These are phyloP conservation scores for Niveomyces coronatus DNA, from an alignment of 2,329 filamentous ascomycete genomes.

Conservation along the genomic window DNA sequence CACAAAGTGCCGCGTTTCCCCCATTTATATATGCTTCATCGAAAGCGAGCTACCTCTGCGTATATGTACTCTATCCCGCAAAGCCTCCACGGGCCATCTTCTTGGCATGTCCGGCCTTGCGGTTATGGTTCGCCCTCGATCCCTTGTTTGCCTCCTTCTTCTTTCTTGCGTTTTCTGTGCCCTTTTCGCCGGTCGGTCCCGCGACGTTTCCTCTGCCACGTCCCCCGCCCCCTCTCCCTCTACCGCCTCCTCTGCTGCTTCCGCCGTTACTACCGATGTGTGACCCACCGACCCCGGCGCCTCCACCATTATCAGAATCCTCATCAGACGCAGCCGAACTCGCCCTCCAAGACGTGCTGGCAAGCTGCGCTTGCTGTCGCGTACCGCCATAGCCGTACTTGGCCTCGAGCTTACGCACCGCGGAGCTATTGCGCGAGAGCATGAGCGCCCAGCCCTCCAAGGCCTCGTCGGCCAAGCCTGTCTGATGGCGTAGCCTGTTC, in stretches of 20 bases:
- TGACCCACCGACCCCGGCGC: conserved; percentile 26
- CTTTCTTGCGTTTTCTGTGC: conserved; percentile 60
- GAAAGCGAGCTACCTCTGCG: no score
- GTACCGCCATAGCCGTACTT: conserved; percentile 60
- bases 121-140: conserved; percentile 76
- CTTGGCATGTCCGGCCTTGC: conserved; percentile 57
- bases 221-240: conserved; percentile 38
- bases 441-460: conserved; percentile 93
- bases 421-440: conserved; percentile 61
- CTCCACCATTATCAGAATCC: conserved; percentile 40
- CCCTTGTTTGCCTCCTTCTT: conserved; percentile 77
- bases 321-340: conserved; percentile 46
- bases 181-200: conserved; percentile 55
- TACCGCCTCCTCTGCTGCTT: conserved; percentile 34
- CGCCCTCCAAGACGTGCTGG: conserved; percentile 54
- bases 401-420: conserved; percentile 58
- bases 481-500: conserved; percentile 57
- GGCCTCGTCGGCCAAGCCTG: conserved; percentile 83
- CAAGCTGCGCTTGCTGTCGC: conserved; percentile 53
- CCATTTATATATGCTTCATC: no score
- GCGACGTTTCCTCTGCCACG: conserved; percentile 50
- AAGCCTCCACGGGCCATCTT: conserved; percentile 50
- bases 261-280: conserved; percentile 38
- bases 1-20: no score
- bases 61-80: conserved; percentile 12